Conservation (phyloP, 78 protist species). For the Polysphondylium violaceum region DNA sequence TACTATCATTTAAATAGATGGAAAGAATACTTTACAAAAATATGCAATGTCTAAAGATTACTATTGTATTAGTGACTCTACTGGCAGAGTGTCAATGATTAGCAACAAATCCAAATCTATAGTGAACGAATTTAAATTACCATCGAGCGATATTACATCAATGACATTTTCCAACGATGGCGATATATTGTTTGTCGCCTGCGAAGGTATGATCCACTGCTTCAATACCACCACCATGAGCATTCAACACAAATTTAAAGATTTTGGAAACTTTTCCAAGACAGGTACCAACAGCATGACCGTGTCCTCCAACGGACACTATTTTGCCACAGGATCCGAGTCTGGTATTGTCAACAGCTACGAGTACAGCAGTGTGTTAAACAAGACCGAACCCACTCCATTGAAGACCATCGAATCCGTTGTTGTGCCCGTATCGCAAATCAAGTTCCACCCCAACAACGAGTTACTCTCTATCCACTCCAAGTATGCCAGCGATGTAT, state of each 20-base stretch:
- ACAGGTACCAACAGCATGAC: background rate
- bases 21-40: slow-evolving; percentile 5
- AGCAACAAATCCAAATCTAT: background rate
- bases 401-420: slow-evolving; percentile 1
- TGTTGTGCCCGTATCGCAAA: background rate
- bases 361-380: background rate
- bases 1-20: background rate
- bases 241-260: slow-evolving; percentile 41
- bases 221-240: background rate
- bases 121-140: slow-evolving; percentile 24
- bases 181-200: background rate
- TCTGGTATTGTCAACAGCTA: slow-evolving; percentile 54
- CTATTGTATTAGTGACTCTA: slow-evolving; percentile 44
- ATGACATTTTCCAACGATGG: slow-evolving; percentile 36
- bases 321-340: slow-evolving; percentile 57
- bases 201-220: slow-evolving; percentile 4
- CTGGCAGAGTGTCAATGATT: slow-evolving; percentile 16
- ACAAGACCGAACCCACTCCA: slow-evolving; percentile 2
- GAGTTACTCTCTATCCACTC: background rate
- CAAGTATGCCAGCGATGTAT: background rate
- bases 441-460: background rate
- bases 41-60: slow-evolving; percentile 23
- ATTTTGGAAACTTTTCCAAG: slow-evolving; percentile 24
- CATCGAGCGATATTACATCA: background rate
- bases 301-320: slow-evolving; percentile 4